A percentile compares a stretch with the other conserved stretches of the same genome.
phyloP scores from a whole-genome alignment of 768 basidiomycete genomes.

The Lyophyllum shimeji region DNA sequence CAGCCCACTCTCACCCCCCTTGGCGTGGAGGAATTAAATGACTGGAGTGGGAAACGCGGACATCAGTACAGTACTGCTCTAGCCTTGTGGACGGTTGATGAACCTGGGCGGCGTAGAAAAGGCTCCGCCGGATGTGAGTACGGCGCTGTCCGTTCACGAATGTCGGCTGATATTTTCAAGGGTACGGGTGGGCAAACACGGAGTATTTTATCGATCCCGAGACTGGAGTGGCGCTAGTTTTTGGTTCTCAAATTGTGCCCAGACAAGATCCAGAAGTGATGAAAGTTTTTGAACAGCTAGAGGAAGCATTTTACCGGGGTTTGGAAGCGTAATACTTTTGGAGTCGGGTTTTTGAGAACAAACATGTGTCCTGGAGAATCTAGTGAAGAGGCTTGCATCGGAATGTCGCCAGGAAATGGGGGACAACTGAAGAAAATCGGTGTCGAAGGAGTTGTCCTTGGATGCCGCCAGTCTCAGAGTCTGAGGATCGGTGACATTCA shows the following conservation, averaged over 20 bases:
- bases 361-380: neutral
- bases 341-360: neutral
- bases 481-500: too few species aligned
- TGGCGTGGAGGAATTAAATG: conserved; percentile 4
- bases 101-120: conserved; percentile 26
- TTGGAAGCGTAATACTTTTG: neutral
- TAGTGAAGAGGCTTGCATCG: neutral
- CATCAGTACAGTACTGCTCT: conserved; percentile 30
- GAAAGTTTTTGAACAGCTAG: conserved; percentile 22
- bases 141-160: neutral
- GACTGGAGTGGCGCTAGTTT: conserved; percentile 32
- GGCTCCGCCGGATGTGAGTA: conserved; percentile 33
- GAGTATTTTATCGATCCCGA: conserved; percentile 32
- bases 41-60: conserved; percentile 3
- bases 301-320: conserved; percentile 24
- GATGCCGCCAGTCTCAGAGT: too few species aligned
- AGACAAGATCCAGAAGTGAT: conserved; percentile 21
- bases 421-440: too few species aligned
- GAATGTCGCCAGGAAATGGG: neutral
- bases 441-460: too few species aligned
- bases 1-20: conserved; percentile 11
- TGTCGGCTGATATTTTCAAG: conserved; percentile 11
- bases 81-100: conserved; percentile 26
- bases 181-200: conserved; percentile 37
- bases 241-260: conserved; percentile 33